Conservation (phyloP, 1,139 yeast species). For the Hyphopichia fennica region DNA sequence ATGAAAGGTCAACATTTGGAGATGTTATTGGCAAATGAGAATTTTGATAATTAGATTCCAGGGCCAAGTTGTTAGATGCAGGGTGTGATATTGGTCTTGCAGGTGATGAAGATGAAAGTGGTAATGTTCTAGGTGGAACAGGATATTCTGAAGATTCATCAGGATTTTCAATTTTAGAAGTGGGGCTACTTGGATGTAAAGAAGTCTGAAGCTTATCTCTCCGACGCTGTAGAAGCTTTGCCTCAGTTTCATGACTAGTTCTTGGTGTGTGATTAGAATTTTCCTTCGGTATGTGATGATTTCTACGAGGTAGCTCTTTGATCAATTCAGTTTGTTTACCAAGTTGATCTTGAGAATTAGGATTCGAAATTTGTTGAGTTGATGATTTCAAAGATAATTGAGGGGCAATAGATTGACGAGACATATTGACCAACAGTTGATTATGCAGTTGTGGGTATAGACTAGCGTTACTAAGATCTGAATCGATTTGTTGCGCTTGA, state of each 20-base stretch:
- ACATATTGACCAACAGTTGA: too few relatives aligned
- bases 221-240: neutral
- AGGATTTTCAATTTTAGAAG: neutral
- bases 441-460: too few relatives aligned
- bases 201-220: neutral
- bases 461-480: neutral
- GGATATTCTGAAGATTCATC: neutral
- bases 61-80: neutral
- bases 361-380: too few relatives aligned
- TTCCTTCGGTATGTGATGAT: too few relatives aligned
- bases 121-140: neutral
- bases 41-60: too few relatives aligned
- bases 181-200: neutral
- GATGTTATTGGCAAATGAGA: conserved; percentile 11
- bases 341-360: too few relatives aligned
- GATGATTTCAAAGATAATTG: too few relatives aligned
- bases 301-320: too few relatives aligned
- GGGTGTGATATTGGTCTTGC: too few relatives aligned
- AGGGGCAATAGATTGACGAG: too few relatives aligned
- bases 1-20: conserved; percentile 19
- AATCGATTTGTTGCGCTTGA: neutral
- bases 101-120: conserved; percentile 1
- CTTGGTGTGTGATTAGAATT: too few relatives aligned
- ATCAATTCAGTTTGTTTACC: too few relatives aligned
- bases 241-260: neutral